Percentiles rank a stretch among this genome's conserved stretches.
Conservation (phyloP, 805 yeast genomes). For the Metschnikowia vanudenii region DNA sequence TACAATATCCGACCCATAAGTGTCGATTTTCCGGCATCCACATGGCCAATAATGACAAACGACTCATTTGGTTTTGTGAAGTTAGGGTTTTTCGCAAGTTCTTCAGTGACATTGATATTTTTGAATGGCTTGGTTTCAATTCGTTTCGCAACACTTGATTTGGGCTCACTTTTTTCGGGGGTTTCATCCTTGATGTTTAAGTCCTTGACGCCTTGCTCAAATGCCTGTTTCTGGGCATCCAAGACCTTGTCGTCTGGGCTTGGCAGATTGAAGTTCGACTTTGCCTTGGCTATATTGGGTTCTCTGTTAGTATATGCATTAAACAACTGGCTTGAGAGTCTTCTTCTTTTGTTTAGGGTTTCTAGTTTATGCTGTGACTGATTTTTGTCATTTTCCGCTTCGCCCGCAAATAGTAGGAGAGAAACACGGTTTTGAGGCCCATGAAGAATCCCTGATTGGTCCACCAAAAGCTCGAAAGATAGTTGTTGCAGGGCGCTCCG, state of each 20-base stretch:
- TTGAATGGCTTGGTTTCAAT: slow-evolving; percentile 41
- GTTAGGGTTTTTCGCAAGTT: slow-evolving; percentile 31
- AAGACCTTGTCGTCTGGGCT: slow-evolving; percentile 80
- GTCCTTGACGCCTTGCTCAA: slow-evolving; percentile 31
- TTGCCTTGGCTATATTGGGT: slow-evolving; percentile 40
- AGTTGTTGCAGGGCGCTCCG: slow-evolving; percentile 2
- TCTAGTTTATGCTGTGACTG: not conserved
- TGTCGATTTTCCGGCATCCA: slow-evolving; percentile 83
- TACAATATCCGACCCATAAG: slow-evolving; percentile 70
- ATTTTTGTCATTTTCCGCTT: not conserved
- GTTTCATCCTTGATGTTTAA: slow-evolving; percentile 24
- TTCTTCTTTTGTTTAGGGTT: slow-evolving; percentile 9
- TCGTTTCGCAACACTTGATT: slow-evolving; percentile 16
- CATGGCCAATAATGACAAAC: slow-evolving; percentile 84
- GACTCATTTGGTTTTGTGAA: slow-evolving; percentile 54
- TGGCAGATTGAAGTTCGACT: slow-evolving; percentile 58
- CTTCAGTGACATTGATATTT: slow-evolving; percentile 42
- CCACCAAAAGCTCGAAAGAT: slow-evolving; percentile 9
- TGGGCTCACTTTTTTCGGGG: slow-evolving; percentile 10
- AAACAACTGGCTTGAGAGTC: slow-evolving; percentile 20
- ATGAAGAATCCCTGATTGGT: slow-evolving; percentile 9
- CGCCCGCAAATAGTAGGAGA: slow-evolving; percentile 4
- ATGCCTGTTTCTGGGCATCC: slow-evolving; percentile 53
- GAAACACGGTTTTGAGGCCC: slow-evolving; percentile 11
- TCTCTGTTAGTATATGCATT: slow-evolving; percentile 43